Conservation (phyloP, 495 filamentous ascomycete genomes). For the Aspergillus bridgeri region DNA sequence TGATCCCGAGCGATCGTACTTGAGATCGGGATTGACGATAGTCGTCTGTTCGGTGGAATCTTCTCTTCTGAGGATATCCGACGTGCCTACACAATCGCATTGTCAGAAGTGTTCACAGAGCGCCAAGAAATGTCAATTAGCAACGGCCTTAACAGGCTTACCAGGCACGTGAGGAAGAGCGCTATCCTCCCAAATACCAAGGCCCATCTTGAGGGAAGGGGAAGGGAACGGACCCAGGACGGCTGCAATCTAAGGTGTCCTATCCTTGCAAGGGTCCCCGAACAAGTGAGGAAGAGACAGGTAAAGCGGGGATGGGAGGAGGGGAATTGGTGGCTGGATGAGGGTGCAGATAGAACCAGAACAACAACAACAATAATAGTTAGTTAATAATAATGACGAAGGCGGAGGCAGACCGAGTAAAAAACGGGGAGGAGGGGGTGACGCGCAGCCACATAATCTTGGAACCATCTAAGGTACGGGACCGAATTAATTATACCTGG, state of each 20-base stretch:
- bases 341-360: too few relatives aligned
- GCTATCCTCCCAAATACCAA: constrained; percentile 71
- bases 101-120: neutral
- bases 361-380: too few relatives aligned
- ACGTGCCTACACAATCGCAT: constrained; percentile 50
- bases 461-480: too few relatives aligned
- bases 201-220: constrained; percentile 57
- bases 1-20: constrained; percentile 66
- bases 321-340: too few relatives aligned
- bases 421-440: too few relatives aligned
- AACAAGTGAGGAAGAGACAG: too few relatives aligned
- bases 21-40: constrained; percentile 47
- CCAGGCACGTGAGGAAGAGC: constrained; percentile 69
- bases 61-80: constrained; percentile 58
- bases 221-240: neutral
- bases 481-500: too few relatives aligned
- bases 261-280: neutral
- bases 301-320: too few relatives aligned
- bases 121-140: too few relatives aligned
- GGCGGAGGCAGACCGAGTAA: too few relatives aligned
- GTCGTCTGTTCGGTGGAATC: constrained; percentile 36
- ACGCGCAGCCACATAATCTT: too few relatives aligned
- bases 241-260: neutral
- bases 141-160: constrained; percentile 29
- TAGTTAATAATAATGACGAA: too few relatives aligned